Evolutionary conservation across 495 filamentous ascomycete species (phyloP).

Genomic region (Xylaria castorea): DNA sequence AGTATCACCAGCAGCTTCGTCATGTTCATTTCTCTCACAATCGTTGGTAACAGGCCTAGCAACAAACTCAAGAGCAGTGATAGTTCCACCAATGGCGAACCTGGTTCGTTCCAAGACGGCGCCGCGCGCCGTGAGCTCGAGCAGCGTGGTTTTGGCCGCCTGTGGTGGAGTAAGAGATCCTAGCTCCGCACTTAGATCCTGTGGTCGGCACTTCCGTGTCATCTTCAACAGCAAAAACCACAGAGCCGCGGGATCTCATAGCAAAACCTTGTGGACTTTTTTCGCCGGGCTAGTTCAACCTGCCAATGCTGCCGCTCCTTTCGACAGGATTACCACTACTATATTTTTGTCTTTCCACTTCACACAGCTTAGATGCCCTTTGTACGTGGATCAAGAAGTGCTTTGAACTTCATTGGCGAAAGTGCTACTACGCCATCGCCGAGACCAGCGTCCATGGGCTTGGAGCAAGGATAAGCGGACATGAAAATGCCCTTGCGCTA

Average conservation of each 20-base stretch:
- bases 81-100: constrained; percentile 51
- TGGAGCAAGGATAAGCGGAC: constrained; percentile 24
- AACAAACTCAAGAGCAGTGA: constrained; percentile 47
- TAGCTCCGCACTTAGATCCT: constrained; percentile 10
- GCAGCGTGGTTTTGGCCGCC: constrained; percentile 70
- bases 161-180: constrained; percentile 54
- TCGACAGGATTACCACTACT: constrained; percentile 31
- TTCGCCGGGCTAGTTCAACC: constrained; percentile 42
- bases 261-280: constrained; percentile 19
- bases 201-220: background rate
- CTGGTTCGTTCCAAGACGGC: constrained; percentile 62
- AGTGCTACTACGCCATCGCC: constrained; percentile 54
- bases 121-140: constrained; percentile 71
- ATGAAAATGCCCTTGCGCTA: constrained; percentile 56
- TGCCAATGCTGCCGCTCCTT: constrained; percentile 35
- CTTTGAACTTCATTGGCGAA: constrained; percentile 44
- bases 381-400: constrained; percentile 37
- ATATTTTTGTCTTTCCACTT: background rate
- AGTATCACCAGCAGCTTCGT: constrained; percentile 74
- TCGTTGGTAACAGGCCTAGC: constrained; percentile 64
- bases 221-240: constrained; percentile 38
- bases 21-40: constrained; percentile 70
- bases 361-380: background rate
- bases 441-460: constrained; percentile 39
- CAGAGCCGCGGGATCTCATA: constrained; percentile 12